Evolutionary conservation across 768 basidiomycete genomes (phyloP).

Genomic region (Naematelia aurantialba): DNA sequence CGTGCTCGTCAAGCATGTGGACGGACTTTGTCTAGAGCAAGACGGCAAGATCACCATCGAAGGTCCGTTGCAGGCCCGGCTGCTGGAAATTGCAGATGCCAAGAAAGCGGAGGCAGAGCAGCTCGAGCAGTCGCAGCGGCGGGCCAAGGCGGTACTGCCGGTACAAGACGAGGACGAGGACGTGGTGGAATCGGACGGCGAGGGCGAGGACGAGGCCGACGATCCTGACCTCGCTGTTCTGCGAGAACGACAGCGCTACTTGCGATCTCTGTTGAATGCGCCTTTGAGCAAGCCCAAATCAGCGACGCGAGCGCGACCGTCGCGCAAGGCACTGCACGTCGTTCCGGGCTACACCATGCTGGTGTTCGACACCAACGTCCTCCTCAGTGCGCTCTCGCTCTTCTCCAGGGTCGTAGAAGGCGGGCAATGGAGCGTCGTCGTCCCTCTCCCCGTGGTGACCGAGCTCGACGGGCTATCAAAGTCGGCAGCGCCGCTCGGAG

Average conservation of each 20-base stretch:
- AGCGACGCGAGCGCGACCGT: constrained; percentile 4
- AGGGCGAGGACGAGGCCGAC: constrained; percentile 7
- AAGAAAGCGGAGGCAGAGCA: constrained; percentile 65
- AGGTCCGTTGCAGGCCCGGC: constrained; percentile 56
- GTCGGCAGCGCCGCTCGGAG: constrained; percentile 63
- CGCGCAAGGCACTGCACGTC: constrained; percentile 52
- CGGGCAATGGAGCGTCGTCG: constrained; percentile 75
- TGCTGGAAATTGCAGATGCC: constrained; percentile 63
- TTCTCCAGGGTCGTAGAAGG: constrained; percentile 74
- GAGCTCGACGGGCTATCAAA: constrained; percentile 86
- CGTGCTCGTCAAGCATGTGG: constrained; percentile 64
- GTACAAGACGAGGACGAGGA: constrained; percentile 25
- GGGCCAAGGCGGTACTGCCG: constrained; percentile 62
- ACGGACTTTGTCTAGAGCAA: constrained; percentile 65
- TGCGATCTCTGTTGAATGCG: constrained; percentile 64
- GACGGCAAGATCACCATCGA: constrained; percentile 56
- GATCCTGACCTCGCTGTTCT: constrained; percentile 20
- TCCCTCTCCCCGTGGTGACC: constrained; percentile 93
- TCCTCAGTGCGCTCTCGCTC: constrained; percentile 74
- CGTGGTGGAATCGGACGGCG: constrained; percentile 25
- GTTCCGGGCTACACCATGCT: constrained; percentile 83
- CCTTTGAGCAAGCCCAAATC: constrained; percentile 45
- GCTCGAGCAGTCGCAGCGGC: constrained; percentile 60
- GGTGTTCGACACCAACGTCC: constrained; percentile 90
- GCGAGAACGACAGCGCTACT: constrained; percentile 57